A percentile compares a stretch with the other conserved stretches of the same genome.
Conservation (phyloP, 768 basidiomycete genomes). For the Pholiota molesta region DNA sequence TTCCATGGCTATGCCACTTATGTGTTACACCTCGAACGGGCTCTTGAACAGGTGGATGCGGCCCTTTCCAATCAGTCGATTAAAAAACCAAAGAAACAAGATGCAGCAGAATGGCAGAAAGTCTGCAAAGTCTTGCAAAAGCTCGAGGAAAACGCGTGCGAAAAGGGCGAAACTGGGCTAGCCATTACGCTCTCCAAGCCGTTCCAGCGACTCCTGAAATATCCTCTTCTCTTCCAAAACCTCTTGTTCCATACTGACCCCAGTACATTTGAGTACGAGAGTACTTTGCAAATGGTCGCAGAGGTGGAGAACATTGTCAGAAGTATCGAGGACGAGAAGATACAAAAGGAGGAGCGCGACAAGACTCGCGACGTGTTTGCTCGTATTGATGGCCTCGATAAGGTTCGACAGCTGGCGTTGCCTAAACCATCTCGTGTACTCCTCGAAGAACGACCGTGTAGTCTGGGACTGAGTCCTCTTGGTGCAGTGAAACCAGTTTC, state of each 20-base stretch:
- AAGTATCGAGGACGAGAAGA: slow-evolving; percentile 98
- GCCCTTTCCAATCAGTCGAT: slow-evolving; percentile 65
- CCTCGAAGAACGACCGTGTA: slow-evolving; percentile 73
- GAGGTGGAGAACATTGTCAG: slow-evolving; percentile 96
- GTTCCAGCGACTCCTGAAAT: slow-evolving; percentile 95
- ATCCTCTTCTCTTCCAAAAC: slow-evolving; percentile 97
- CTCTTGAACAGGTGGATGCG: slow-evolving; percentile 85
- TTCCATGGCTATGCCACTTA: slow-evolving; percentile 93
- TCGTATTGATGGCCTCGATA: slow-evolving; percentile 94
- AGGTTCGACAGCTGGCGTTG: slow-evolving; percentile 87
- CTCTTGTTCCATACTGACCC: slow-evolving; percentile 96
- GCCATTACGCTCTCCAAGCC: slow-evolving; percentile 96
- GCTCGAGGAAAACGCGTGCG: slow-evolving; percentile 78
- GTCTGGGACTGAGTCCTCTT: slow-evolving; percentile 36
- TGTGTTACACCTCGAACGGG: slow-evolving; percentile 91
- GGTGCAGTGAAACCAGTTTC: slow-evolving; percentile 39
- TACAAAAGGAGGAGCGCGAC: slow-evolving; percentile 93
- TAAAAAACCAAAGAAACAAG: slow-evolving; percentile 84
- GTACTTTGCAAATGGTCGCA: slow-evolving; percentile 93
- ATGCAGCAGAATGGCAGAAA: slow-evolving; percentile 76
- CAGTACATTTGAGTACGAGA: slow-evolving; percentile 96
- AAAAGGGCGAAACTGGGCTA: slow-evolving; percentile 91
- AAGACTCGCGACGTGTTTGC: slow-evolving; percentile 95
- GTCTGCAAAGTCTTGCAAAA: slow-evolving; percentile 73
- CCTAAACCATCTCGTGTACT: slow-evolving; percentile 90